Evolutionary conservation across 352 stramenopile species (phyloP), one percentile per base, ranked within the genome.

Genomic region (Globisporangium recalcitrans): DNA sequence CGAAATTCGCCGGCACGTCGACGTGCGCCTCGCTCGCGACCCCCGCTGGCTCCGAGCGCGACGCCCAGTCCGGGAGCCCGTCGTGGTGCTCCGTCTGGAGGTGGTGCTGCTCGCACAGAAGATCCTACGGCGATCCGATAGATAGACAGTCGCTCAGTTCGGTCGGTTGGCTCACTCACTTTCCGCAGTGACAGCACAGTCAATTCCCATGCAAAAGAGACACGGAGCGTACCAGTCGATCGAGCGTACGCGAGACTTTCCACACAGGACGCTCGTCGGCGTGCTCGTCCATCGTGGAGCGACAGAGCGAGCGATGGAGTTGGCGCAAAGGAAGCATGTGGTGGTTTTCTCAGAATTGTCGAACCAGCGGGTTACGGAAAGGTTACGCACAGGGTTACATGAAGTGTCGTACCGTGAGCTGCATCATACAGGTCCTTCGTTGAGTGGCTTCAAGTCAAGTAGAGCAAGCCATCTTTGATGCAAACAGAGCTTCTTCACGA

Each of bases 31-130:
- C 26, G 51, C 59, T 81, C 31, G 69, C 55, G 7, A 83, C 64
- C 8, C 81, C 81, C 10, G 81, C 81, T 16, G 77, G 65, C 0
- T 68, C 68, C 26, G 54, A 40, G 1, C 71, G 77, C 7, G 36
- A 51, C 32, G 67, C 67, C 77, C 75, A 86, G 58, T 89, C 77
- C 3, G 71, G 72, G 24, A 81, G 49, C 34, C 75, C 80, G 21
- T 84, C 44, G n/a, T 71, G 74, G 48, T 78, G 70, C n/a, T 67
- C 58, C 31, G 68, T 71, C 42, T 87, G 77, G 4, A 65, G 69
- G 19, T 74, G 67, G 61, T 86, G 78, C 52, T 90, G 75, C 62
- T 87, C 76, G 40, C 76, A 86, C 34, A 77, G 44, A 10, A 90
- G 6, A 19, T 79, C 69, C 75, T 87, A 27, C 14, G 16, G 16